These are phyloP conservation scores for Pleurotus giganteus DNA, from an alignment of 768 basidiomycete genomes.

Conservation along the genomic window DNA sequence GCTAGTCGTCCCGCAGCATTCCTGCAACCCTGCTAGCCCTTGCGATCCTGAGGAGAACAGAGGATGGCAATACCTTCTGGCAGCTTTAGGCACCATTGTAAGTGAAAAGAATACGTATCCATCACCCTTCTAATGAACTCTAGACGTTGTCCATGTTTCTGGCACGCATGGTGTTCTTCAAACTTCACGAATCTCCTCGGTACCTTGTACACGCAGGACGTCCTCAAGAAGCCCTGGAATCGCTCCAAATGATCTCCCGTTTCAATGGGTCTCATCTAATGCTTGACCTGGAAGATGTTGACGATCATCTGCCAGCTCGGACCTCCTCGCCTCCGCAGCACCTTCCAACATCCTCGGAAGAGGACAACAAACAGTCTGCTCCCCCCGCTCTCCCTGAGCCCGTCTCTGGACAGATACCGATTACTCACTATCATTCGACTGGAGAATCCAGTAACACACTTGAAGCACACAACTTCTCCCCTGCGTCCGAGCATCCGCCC, in stretches of 20 bases:
- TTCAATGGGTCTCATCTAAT: slow-evolving; percentile 79
- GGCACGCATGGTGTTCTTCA: slow-evolving; percentile 86
- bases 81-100: slow-evolving; percentile 78
- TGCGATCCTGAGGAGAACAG: slow-evolving; percentile 77
- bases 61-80: slow-evolving; percentile 89
- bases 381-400: background rate
- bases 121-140: slow-evolving; percentile 11
- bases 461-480: slow-evolving; percentile 26
- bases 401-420: slow-evolving; percentile 10
- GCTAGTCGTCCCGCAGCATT: slow-evolving; percentile 72
- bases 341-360: background rate
- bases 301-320: slow-evolving; percentile 34
- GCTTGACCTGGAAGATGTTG: slow-evolving; percentile 71
- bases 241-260: slow-evolving; percentile 78
- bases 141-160: slow-evolving; percentile 89
- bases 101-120: slow-evolving; percentile 28
- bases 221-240: slow-evolving; percentile 78
- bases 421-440: slow-evolving; percentile 33
- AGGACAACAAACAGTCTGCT: background rate
- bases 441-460: slow-evolving; percentile 24
- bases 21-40: slow-evolving; percentile 46
- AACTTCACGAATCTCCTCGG: slow-evolving; percentile 90
- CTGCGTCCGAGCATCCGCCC: slow-evolving; percentile 20
- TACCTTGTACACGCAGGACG: slow-evolving; percentile 90
- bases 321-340: background rate